Base-by-base conservation (phyloP, 495 filamentous ascomycete genomes). In the Cudoniella acicularis region DNA sequence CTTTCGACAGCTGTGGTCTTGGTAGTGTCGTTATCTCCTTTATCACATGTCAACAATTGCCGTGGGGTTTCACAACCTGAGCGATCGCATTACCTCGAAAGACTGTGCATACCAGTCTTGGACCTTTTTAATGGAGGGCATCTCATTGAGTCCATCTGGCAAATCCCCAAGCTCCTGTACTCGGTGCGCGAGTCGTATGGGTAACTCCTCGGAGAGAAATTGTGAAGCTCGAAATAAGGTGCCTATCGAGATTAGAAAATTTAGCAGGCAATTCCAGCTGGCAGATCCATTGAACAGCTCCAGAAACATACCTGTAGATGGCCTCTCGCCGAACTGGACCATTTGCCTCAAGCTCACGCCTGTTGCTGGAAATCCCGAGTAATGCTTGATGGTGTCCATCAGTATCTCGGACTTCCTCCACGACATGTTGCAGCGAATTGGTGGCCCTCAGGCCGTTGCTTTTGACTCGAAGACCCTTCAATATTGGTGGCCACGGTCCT, bases 21-120 rank as follows among this genome's bases (percentile, higher is more conserved):
- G 89, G 83, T 3, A 98, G 77, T 17, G 78, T 86, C 54, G 92
- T 96, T 66, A 98, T 92, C 75, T 98, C 94, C 91, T 96, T 50
- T 27, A 57, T 64, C 60, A 65, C 51, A 70, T 71, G 62, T 73
- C 58, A 76, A 59, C 65, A 59, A 66, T 65, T 60, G 57, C 59
- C 50, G 45, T 30, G 50, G 56, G 25, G 22, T 11, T 59, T n/a
- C 11, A 11, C 45, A 17, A 23, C 10, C 8, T 48, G 10, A 22
- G 40, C 4, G 23, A 20, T 45, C 54, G 61, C 26, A 2, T 26
- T 83, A 98, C 93, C 85, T 98, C 93, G 70, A 98, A 98, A 52
- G 95, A 98, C 75, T 98, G 95, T 60, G 94, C 95, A 74, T 98
- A 98, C 94, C 94, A 98, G 63, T 97, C 92, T 72, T 89, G 84